phyloP scores from a whole-genome alignment of 208 protist genomes.

The Leishmania martiniquensis region DNA sequence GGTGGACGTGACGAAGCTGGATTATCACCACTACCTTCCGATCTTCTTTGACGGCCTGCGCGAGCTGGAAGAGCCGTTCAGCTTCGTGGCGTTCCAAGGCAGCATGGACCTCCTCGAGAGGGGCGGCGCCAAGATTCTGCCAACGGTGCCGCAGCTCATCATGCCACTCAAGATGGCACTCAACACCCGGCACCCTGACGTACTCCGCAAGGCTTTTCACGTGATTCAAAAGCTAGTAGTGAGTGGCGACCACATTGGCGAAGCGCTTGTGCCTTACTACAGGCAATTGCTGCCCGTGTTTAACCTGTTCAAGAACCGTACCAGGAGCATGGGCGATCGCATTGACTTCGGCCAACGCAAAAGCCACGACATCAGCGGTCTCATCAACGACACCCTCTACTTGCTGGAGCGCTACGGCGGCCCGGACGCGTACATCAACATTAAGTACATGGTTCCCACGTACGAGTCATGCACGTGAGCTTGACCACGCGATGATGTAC shows the following conservation, averaged over 20 bases:
- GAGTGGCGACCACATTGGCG: conserved; percentile 94
- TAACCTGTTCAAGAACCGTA: conserved; percentile 97
- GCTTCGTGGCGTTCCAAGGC: conserved; percentile 96
- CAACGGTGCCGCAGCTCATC: conserved; percentile 98
- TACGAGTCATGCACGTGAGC: conserved; percentile 88
- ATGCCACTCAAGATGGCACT: conserved; percentile 98
- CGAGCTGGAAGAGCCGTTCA: conserved; percentile 97
- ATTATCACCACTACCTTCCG: conserved; percentile 99
- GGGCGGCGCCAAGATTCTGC: conserved; percentile 96
- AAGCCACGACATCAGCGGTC: conserved; percentile 92
- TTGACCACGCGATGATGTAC: neutral
- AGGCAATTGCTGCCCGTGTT: conserved; percentile 98
- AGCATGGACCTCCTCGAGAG: conserved; percentile 94
- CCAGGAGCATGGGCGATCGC: conserved; percentile 91
- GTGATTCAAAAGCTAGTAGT: conserved; percentile 97
- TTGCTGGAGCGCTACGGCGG: conserved; percentile 93
- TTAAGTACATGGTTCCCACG: conserved; percentile 96
- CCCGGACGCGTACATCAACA: conserved; percentile 95
- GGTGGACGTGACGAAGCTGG: conserved; percentile 96
- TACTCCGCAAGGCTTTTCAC: conserved; percentile 96
- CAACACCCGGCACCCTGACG: conserved; percentile 96
- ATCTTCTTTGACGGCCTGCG: conserved; percentile 99
- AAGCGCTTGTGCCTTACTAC: conserved; percentile 99
- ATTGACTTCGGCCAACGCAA: conserved; percentile 97
- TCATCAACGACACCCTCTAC: conserved; percentile 98